Base-by-base conservation (phyloP, 305 asterid genomes). In the Plantago coronopus region DNA sequence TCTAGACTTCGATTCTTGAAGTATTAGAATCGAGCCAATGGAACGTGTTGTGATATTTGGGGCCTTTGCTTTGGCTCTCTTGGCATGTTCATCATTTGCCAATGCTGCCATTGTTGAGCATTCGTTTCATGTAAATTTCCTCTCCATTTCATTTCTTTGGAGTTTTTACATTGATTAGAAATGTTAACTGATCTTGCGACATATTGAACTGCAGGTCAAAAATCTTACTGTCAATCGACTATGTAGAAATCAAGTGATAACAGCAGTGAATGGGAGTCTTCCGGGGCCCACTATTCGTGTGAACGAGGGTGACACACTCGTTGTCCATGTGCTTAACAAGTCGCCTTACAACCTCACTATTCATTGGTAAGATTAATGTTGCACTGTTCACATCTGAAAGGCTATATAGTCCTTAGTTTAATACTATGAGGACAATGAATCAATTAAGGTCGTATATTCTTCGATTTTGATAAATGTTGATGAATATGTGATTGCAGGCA, bases 211-310 rank as follows among this genome's bases (percentile, higher is more conserved):
- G 56, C 72, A 85, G 94, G 89, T 85, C 34, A 43, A 75, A 69
- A 85, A 82, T 65, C 70, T 67, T 21, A 82, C 81, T 0, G 71
- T 80, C 59, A 75, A 70, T 46, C 72, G 81, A 27, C 64, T 86
- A 17, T 86, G 95, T 48, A 50, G 56, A 44, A 67, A 65, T 5
- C 81, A 70, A 69, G 82, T 79, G 49, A 86, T 86, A 17, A 81
- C 86, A 1, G 91, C 91, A 21, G 95, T 79, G 13, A 86, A 86
- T 3, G 86, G 83, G 1, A 60, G 78, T n/a, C 74, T 86, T 9
- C 95, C 95, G 0, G 95, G 95, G 6, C 91, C 88, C 0, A 77
- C 82, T n/a, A 44, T 86, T 40, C 74, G 56, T 2, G 85, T 76
- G 1, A 57, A 62, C 6, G 95, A 86, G 64, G 95, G 95, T 0